phyloP scores from a whole-genome alignment of 1,139 yeast genomes.

The Taphrina populina region DNA sequence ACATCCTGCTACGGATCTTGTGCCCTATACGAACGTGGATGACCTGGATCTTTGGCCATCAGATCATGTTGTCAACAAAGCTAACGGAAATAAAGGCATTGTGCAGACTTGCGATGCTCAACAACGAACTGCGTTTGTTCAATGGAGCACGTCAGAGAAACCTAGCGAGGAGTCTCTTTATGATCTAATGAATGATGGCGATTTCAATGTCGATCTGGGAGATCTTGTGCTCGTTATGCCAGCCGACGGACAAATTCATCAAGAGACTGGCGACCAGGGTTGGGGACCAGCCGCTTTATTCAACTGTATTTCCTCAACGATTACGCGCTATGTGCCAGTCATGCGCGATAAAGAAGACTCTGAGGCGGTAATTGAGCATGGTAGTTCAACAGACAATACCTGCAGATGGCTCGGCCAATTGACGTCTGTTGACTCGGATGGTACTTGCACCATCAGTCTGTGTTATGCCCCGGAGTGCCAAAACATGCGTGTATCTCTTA shows the following conservation, averaged over 20 bases:
- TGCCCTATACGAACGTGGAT: conserved; percentile 37
- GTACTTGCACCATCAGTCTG: conserved; percentile 3
- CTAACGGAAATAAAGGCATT: conserved; percentile 36
- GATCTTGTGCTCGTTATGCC: conserved; percentile 26
- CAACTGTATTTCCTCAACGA: conserved; percentile 8
- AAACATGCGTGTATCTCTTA: not conserved
- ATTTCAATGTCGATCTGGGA: conserved; percentile 28
- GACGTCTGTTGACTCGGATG: not conserved
- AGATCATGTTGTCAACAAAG: conserved; percentile 37
- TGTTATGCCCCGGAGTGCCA: not conserved
- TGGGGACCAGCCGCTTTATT: conserved; percentile 18
- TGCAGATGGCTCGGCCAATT: conserved; percentile 24
- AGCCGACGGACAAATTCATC: conserved; percentile 3
- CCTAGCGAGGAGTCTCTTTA: conserved; percentile 36
- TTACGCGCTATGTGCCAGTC: conserved; percentile 3
- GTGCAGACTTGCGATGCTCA: conserved; percentile 37
- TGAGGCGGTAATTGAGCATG: not conserved
- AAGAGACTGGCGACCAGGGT: not conserved
- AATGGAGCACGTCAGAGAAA: conserved; percentile 34
- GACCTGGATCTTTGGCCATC: conserved; percentile 40
- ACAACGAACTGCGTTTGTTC: conserved; percentile 37
- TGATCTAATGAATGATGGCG: conserved; percentile 32
- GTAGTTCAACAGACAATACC: not conserved
- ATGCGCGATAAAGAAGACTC: not conserved
- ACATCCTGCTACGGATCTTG: conserved; percentile 34